Conservation (phyloP, 228 moss, liverwort and hornwort genomes). For the Sphagnum fallax region DNA sequence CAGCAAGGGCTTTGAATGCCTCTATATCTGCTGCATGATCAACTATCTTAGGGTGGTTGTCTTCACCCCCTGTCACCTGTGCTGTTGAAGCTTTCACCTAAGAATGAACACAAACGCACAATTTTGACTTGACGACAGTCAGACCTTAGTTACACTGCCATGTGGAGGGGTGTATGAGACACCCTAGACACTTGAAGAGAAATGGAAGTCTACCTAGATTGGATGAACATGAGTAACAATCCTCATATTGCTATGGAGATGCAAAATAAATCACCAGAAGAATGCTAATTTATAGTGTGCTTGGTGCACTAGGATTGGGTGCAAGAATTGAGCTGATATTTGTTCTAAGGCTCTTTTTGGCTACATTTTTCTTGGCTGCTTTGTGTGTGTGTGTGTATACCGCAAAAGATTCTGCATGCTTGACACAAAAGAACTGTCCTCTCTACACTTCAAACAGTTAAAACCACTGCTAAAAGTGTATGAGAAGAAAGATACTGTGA, state of each 20-base stretch:
- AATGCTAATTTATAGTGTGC: too few species aligned
- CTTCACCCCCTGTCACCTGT: constrained; percentile 25
- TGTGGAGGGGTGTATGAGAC: neutral
- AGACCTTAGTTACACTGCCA: neutral
- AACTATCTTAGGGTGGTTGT: constrained; percentile 14
- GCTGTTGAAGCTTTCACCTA: constrained; percentile 29
- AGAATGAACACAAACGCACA: neutral
- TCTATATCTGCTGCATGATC: constrained; percentile 49
- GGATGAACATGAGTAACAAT: neutral
- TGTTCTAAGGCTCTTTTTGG: too few species aligned
- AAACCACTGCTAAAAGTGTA: neutral
- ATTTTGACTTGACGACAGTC: constrained; percentile 2
- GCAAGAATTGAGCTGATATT: too few species aligned
- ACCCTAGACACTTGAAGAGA: neutral
- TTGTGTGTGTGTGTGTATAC: too few species aligned
- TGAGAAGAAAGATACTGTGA: neutral
- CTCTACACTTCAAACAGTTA: too few species aligned
- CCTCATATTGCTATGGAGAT: too few species aligned
- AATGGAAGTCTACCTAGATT: neutral
- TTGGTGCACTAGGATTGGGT: too few species aligned
- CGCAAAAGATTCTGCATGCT: too few species aligned
- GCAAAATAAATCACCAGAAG: too few species aligned
- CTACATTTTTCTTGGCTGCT: too few species aligned
- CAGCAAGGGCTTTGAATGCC: constrained; percentile 69
- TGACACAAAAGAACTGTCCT: too few species aligned